These are phyloP conservation scores for Syzygium aqueum DNA, from an alignment of 345 rosid genomes.

Conservation along the genomic window DNA sequence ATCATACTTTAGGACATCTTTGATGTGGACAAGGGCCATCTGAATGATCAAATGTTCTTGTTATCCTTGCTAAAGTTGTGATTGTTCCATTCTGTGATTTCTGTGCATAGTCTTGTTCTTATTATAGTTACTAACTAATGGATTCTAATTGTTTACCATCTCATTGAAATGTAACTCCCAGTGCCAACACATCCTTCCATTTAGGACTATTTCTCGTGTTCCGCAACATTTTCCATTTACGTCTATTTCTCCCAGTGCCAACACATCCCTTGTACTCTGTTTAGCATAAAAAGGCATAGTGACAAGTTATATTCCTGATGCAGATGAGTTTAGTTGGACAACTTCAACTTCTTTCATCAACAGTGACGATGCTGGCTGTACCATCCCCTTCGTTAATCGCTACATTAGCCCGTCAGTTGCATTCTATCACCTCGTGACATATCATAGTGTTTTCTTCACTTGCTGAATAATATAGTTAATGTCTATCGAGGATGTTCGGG, in stretches of 20 bases:
- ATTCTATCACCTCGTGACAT: slow-evolving; percentile 1
- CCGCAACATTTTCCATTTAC: not conserved
- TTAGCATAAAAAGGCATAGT: not conserved
- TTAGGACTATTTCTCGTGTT: not conserved
- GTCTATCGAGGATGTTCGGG: not conserved
- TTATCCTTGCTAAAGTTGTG: not conserved
- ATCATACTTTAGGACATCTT: not conserved
- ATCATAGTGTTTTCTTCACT: slow-evolving; percentile 1
- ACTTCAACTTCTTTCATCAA: slow-evolving; percentile 93
- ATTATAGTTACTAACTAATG: not conserved
- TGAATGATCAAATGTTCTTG: not conserved
- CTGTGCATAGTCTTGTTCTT: not conserved
- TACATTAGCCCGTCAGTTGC: slow-evolving; percentile 84
- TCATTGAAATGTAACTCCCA: not conserved
- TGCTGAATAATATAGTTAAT: not conserved
- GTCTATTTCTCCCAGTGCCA: not conserved
- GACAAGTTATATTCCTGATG: slow-evolving; percentile 13
- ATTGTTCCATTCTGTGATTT: not conserved
- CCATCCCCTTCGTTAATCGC: slow-evolving; percentile 94
- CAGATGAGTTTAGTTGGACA: slow-evolving; percentile 82
- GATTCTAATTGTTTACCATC: not conserved
- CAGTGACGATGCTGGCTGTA: slow-evolving; percentile 87
- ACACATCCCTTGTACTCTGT: not conserved
- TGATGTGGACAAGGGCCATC: not conserved
- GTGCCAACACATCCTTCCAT: not conserved